phyloP scores from a whole-genome alignment of 257 asterid species.

The Gentiana macrophylla region DNA sequence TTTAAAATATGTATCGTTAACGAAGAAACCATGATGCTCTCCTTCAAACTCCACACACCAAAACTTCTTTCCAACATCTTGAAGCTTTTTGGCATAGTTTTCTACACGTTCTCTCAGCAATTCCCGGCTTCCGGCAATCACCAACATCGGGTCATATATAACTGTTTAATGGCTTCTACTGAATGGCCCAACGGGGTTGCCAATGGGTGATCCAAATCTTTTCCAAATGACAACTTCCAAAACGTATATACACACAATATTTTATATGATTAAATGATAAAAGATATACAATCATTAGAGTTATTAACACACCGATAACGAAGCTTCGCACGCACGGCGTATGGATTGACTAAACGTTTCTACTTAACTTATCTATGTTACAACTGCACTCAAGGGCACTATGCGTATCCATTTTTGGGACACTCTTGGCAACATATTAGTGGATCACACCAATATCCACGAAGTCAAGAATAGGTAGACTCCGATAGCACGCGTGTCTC shows the following conservation, averaged over 20 bases:
- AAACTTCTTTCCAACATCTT: conserved; percentile 40
- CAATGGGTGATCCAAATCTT: conserved; percentile 44
- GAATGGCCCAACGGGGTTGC: conserved; percentile 71
- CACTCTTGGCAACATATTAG: too few species aligned
- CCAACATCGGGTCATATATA: conserved; percentile 50
- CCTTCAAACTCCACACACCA: conserved; percentile 32
- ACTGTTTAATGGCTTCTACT: conserved; percentile 41
- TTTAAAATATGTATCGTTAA: conserved; percentile 37
- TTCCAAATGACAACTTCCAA: conserved; percentile 69
- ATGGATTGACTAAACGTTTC: too few species aligned
- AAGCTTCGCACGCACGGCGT: too few species aligned
- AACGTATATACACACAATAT: conserved; percentile 22
- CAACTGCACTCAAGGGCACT: too few species aligned
- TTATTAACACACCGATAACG: too few species aligned
- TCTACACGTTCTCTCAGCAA: conserved; percentile 54
- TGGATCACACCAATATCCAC: too few species aligned
- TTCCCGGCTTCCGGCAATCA: conserved; percentile 52
- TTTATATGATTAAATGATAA: too few species aligned
- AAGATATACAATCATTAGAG: too few species aligned
- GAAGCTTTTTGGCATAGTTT: conserved; percentile 34
- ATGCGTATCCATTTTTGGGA: too few species aligned
- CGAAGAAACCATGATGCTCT: conserved; percentile 51
- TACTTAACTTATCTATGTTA: too few species aligned
- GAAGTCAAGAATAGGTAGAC: too few species aligned
- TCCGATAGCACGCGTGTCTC: too few species aligned